Conservation (phyloP, 2,329 filamentous ascomycete genomes). For the Didymella keratinophila region DNA sequence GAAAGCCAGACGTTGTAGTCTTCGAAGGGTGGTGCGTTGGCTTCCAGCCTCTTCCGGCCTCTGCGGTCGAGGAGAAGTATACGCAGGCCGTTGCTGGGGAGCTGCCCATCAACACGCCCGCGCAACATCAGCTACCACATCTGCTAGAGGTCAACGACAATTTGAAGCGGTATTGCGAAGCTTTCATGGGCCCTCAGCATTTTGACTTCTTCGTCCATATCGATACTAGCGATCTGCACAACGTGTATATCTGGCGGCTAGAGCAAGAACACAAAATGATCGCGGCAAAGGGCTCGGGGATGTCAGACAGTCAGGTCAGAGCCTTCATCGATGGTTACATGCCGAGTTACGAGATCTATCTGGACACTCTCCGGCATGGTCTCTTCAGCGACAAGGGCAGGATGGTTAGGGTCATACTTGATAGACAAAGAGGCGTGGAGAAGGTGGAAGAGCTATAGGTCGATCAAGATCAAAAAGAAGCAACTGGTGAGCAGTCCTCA, state of each 20-base stretch:
- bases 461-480: neutral
- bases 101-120: conserved; percentile 56
- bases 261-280: conserved; percentile 80
- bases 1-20: conserved; percentile 70
- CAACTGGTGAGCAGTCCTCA: neutral
- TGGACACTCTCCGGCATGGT: conserved; percentile 58
- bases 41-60: conserved; percentile 71
- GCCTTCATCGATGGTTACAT: conserved; percentile 73
- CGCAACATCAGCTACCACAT: conserved; percentile 63
- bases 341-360: conserved; percentile 66
- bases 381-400: conserved; percentile 56
- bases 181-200: conserved; percentile 53
- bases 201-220: conserved; percentile 71
- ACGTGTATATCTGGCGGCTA: conserved; percentile 84
- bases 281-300: conserved; percentile 72
- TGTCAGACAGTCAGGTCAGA: conserved; percentile 81
- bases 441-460: conserved; percentile 44
- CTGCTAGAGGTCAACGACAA: conserved; percentile 67
- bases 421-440: conserved; percentile 55
- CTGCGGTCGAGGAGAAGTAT: conserved; percentile 64
- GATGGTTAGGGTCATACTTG: conserved; percentile 61
- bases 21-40: conserved; percentile 94
- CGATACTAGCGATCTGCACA: conserved; percentile 75
- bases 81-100: conserved; percentile 60
- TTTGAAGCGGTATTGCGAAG: conserved; percentile 60